phyloP scores from a whole-genome alignment of 2,329 filamentous ascomycete species.

The Cryphonectria japonica region DNA sequence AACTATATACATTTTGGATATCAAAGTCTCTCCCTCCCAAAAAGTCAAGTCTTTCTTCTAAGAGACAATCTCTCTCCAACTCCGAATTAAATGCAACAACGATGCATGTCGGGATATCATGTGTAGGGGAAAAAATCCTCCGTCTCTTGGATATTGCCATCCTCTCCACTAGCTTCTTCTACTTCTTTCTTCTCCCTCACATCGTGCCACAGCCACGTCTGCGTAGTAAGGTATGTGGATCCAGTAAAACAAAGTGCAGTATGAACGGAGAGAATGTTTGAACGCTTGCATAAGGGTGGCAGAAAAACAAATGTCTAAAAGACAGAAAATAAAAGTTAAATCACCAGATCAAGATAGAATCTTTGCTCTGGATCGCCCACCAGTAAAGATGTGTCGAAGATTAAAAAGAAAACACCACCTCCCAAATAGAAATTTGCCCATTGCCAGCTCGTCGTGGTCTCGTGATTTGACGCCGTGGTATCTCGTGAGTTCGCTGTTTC shows the following conservation, averaged over 20 bases:
- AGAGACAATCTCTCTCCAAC: slow-evolving; percentile 1
- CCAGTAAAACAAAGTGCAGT: slow-evolving; percentile 17
- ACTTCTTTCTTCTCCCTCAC: neutral
- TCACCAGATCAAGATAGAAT: slow-evolving; percentile 21
- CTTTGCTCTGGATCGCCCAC: slow-evolving; percentile 13
- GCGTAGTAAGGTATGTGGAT: neutral
- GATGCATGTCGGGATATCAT: slow-evolving; percentile 13
- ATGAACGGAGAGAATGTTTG: slow-evolving; percentile 20
- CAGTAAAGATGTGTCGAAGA: slow-evolving; percentile 7
- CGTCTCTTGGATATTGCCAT: neutral
- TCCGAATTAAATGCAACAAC: slow-evolving; percentile 13
- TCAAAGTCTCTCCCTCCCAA: slow-evolving; percentile 1
- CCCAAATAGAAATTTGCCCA: neutral
- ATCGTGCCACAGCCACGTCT: neutral
- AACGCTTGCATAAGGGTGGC: slow-evolving; percentile 6
- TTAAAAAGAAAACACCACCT: neutral
- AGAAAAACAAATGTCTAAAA: slow-evolving; percentile 6
- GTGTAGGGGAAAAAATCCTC: slow-evolving; percentile 1
- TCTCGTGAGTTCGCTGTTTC: slow-evolving; percentile 20
- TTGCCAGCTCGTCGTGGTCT: slow-evolving; percentile 16
- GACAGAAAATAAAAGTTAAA: slow-evolving; percentile 5
- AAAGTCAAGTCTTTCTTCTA: neutral
- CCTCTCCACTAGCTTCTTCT: neutral
- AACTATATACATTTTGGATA: neutral
- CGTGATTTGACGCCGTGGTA: slow-evolving; percentile 25